These are phyloP conservation scores for Verticillium nubilum DNA, from an alignment of 2,329 filamentous ascomycete species.

Conservation along the genomic window DNA sequence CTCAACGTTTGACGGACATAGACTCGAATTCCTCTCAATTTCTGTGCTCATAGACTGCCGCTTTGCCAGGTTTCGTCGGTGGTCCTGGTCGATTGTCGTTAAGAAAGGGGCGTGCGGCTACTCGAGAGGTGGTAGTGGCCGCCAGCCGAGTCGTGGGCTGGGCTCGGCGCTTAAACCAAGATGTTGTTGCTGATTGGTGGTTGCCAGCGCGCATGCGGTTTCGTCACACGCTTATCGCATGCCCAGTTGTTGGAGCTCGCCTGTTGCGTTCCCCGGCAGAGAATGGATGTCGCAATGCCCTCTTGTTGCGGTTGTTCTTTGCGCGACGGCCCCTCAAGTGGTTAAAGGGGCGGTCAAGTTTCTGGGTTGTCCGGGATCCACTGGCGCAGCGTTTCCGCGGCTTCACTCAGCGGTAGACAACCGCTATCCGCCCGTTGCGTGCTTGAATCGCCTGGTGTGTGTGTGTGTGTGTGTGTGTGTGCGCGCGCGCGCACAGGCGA, in stretches of 20 bases:
- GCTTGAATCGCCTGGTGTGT: neutral
- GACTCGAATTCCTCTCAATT: neutral
- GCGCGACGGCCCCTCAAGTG: neutral
- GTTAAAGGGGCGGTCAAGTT: neutral
- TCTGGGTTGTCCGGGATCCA: neutral
- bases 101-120: constrained; percentile 5
- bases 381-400: neutral
- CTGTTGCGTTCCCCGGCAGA: constrained; percentile 1
- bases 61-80: neutral
- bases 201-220: constrained; percentile 9
- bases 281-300: neutral
- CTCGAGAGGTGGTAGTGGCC: constrained; percentile 3
- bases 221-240: constrained; percentile 8
- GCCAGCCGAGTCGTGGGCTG: constrained; percentile 5
- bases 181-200: constrained; percentile 9
- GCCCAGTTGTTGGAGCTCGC: neutral
- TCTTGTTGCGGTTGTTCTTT: neutral
- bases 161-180: constrained; percentile 9
- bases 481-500: neutral
- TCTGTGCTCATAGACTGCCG: neutral
- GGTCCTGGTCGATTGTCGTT: neutral
- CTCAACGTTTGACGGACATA: neutral
- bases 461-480: too few relatives aligned
- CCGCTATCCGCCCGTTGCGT: neutral
- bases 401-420: neutral